Base-by-base conservation (phyloP, 345 rosid species). In the Gossypium bickii region DNA sequence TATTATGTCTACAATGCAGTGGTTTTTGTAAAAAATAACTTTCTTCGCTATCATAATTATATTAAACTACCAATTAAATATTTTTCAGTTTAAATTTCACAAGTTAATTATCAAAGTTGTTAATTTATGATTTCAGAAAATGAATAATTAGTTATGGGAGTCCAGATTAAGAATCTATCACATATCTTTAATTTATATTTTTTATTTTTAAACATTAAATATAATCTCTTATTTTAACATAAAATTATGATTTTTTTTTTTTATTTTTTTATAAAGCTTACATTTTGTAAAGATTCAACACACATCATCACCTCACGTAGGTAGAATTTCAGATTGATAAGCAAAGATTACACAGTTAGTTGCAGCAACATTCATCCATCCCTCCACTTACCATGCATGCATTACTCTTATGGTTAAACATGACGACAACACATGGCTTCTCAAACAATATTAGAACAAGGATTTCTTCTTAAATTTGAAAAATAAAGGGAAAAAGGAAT, bases 351-450 rank as follows among this genome's bases (percentile, higher is more conserved):
- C 12, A 45, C 3, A 66, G 52, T 43, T 65, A 44, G 34, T 65
- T 65, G 69, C 25, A 65, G 52, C 70, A 43, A 44, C 48, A 66
- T 4, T 11, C 12, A 18, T 65, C 8, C 13, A 38, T 49, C 16
- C 4, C 17, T 34, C 22, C 13, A 24, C 9, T 64, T 41, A 1
- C n/a, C n/a, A 9, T 43, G 41, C 41, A 34, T 34, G 7, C 41
- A 34, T 4, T 5, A 34, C 7, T 34, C 41, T 34, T 34, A 34
- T 16, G 13, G 15, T 49, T 11, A 12, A 13, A 12, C 15, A 49
- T 49, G 53, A 12, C 15, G 22, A 67, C 43, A n/a, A 3, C 17
- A 52, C 73, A 70, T 70, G 2, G 73, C 73, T 51, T 52, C 73
- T 12, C 44, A 17, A 52, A 52, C 17, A 49, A 29, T 59, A 29